Percentiles rank a stretch among this genome's conserved stretches.
These are phyloP conservation scores for Echeveria elegans DNA, from an alignment of 164 flowering plant genomes.

Conservation along the genomic window DNA sequence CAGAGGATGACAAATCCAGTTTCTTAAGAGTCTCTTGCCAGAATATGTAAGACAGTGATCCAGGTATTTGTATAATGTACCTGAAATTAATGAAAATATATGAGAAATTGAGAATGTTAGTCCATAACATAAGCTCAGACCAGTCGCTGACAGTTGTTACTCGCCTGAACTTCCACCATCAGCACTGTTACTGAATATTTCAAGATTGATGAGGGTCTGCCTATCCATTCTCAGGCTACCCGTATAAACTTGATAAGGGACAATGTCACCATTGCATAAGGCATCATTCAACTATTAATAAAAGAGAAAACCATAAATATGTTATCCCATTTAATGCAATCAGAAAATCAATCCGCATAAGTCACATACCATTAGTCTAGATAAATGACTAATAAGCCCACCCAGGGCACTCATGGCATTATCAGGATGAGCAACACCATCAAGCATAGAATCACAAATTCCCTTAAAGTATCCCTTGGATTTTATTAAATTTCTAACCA, in stretches of 20 bases:
- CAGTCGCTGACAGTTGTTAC: conserved; percentile 10
- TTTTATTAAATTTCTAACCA: conserved; percentile 50
- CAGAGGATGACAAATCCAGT: conserved; percentile 93
- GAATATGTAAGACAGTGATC: conserved; percentile 67
- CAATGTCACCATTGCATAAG: conserved; percentile 63
- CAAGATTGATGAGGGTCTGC: conserved; percentile 85
- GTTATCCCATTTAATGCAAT: conserved; percentile 2
- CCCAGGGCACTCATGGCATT: conserved; percentile 65
- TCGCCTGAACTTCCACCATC: conserved; percentile 82
- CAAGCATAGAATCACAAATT: conserved; percentile 34
- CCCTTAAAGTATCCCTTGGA: conserved; percentile 61
- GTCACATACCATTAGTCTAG: conserved; percentile 67
- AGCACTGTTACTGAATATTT: conserved; percentile 72
- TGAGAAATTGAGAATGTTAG: neutral
- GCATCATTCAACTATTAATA: conserved; percentile 62
- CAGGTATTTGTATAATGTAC: conserved; percentile 79
- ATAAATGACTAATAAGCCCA: conserved; percentile 62
- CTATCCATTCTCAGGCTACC: conserved; percentile 94
- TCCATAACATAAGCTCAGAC: neutral
- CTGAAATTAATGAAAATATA: conserved; percentile 32
- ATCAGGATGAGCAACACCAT: conserved; percentile 38
- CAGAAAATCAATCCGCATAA: neutral
- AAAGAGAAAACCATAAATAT: neutral
- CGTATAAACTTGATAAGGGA: conserved; percentile 61
- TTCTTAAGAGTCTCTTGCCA: conserved; percentile 82